phyloP scores from a whole-genome alignment of 208 protist genomes.

The Acanthamoeba rhysodes region DNA sequence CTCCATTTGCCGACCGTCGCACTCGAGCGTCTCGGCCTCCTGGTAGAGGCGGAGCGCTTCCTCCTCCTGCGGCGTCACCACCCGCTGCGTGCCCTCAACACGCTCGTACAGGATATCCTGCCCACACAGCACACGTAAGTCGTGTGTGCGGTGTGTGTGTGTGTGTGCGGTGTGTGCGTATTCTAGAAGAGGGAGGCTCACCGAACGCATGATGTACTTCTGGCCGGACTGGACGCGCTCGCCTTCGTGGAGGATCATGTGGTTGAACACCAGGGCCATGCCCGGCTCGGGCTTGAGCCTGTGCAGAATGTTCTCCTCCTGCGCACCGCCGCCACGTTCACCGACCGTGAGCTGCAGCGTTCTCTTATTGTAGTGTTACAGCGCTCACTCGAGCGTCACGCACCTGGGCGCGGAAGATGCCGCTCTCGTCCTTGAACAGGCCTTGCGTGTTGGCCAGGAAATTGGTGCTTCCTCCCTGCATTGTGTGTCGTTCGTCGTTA shows the following conservation, averaged over 20 bases:
- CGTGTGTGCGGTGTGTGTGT: background rate
- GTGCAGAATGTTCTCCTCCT: slow-evolving; percentile 57
- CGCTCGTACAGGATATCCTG: slow-evolving; percentile 35
- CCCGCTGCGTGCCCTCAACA: background rate
- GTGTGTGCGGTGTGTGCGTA: background rate
- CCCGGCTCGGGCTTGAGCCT: slow-evolving; percentile 56
- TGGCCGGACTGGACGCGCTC: background rate
- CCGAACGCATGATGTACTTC: slow-evolving; percentile 73
- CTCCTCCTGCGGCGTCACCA: slow-evolving; percentile 36
- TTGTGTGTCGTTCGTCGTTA: too few species aligned
- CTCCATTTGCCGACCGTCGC: background rate
- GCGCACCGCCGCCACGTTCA: background rate
- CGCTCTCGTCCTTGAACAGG: slow-evolving; percentile 59
- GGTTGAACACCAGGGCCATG: slow-evolving; percentile 75
- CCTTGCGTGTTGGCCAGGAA: slow-evolving; percentile 23
- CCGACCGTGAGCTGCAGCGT: too few species aligned
- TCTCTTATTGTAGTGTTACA: too few species aligned
- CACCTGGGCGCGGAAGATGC: slow-evolving; percentile 56
- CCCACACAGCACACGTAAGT: background rate
- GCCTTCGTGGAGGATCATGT: slow-evolving; percentile 67
- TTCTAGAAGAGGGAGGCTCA: background rate
- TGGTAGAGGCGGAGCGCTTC: slow-evolving; percentile 21
- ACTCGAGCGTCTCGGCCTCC: slow-evolving; percentile 6
- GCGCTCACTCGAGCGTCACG: background rate
- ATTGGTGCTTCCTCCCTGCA: slow-evolving; percentile 37